These are phyloP conservation scores for Nicotiana tabacum DNA, from an alignment of 257 asterid genomes.

Conservation along the genomic window DNA sequence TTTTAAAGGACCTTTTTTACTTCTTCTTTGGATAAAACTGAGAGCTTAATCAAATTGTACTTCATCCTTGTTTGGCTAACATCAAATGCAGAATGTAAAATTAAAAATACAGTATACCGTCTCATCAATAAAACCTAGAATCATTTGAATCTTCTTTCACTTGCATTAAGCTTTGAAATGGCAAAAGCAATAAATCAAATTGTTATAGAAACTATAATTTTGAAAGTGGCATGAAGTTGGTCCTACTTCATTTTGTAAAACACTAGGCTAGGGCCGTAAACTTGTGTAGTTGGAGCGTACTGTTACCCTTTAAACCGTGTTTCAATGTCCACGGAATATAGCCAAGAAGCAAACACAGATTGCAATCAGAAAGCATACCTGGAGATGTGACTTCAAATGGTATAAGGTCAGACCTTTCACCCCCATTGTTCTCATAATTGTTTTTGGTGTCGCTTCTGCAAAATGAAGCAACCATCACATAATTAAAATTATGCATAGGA, in stretches of 20 bases:
- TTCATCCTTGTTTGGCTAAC: neutral
- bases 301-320: neutral
- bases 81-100: neutral
- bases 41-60: neutral
- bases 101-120: neutral
- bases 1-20: neutral
- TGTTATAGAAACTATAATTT: neutral
- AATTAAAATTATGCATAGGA: neutral
- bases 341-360: neutral
- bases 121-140: neutral
- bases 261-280: neutral
- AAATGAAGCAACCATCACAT: conserved; percentile 7
- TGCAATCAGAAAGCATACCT: conserved; percentile 34
- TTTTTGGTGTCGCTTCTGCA: conserved; percentile 93
- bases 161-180: neutral
- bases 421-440: conserved; percentile 87
- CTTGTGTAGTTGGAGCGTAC: neutral
- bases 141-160: neutral
- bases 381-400: conserved; percentile 96
- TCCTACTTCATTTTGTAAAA: neutral
- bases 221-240: neutral
- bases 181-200: neutral
- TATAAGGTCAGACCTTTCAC: conserved; percentile 91
- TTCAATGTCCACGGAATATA: neutral
- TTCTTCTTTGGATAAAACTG: neutral